Base-by-base conservation (phyloP, 2,329 filamentous ascomycete genomes). In the Xylaria sp. region DNA sequence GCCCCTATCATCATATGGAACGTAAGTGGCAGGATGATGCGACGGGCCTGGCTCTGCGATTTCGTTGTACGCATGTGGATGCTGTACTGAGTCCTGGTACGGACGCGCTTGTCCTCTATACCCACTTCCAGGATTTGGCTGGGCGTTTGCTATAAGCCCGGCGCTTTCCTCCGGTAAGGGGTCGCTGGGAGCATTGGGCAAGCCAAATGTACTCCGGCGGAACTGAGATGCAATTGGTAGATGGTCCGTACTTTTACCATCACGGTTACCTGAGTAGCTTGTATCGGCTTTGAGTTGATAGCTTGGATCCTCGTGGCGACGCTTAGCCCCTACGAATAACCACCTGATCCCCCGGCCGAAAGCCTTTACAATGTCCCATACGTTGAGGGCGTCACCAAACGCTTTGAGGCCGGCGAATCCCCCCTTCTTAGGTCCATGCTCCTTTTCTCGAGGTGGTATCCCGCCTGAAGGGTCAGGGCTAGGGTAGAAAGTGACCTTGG, bases 351-450 rank as follows among this genome's bases (percentile, higher is more conserved):
- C 91, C 59, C 93, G 87, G 9, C 90, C 91, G 69, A 92, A 89
- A 0, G 92, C 92, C 80, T 94, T 97, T 75, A 93, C 81, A 48
- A 97, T 86, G 78, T 97, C 93, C 90, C 92, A 93, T 0, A 91
- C 86, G 74, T 96, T 96, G 77, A 94, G 85, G 1, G 92, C 90
- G 74, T 95, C 90, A 1, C 84, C 77, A 7, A 95, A 78, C 4
- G 93, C 93, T 70, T 84, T 84, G 57, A 90, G 70, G 3, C 91
- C 91, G 46, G 90, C 76, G 53, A 86, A 85, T 2, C 92, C 91
- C 13, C 91, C 91, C 65, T 86, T 81, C 53, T 92, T 92, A 2
- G 80, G 77, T 1, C 77, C 78, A 57, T 81, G 78, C 39, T 81
- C 75, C 75, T 84, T 85, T 78, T 85, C 75, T 67, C 78, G 76